These are phyloP conservation scores for Inga laurina DNA, from an alignment of 306 rosid genomes.

Conservation along the genomic window DNA sequence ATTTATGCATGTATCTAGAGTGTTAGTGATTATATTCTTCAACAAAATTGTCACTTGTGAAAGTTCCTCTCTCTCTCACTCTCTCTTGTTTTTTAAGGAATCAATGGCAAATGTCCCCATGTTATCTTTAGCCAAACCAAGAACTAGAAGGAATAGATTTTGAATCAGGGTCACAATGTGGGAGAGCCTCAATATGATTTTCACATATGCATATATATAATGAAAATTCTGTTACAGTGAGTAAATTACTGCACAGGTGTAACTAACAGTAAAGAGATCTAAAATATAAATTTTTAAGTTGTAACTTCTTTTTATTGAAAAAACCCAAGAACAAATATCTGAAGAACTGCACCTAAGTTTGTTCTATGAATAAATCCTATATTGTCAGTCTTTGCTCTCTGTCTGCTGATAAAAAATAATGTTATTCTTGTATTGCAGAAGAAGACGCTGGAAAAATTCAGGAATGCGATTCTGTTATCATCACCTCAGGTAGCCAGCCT, in stretches of 20 bases:
- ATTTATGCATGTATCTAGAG: background rate
- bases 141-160: background rate
- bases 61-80: background rate
- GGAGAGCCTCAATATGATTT: too few relatives aligned
- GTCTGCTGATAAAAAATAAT: background rate
- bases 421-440: slow-evolving; percentile 34
- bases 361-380: background rate
- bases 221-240: background rate
- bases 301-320: background rate
- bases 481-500: slow-evolving; percentile 53
- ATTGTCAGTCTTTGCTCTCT: background rate
- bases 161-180: background rate
- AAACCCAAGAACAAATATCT: background rate
- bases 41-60: background rate
- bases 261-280: background rate
- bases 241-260: background rate
- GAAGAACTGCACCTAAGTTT: background rate
- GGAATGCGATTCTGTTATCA: slow-evolving; percentile 49
- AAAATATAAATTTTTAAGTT: background rate
- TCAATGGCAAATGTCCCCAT: background rate
- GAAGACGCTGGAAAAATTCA: slow-evolving; percentile 48
- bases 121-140: background rate
- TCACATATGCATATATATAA: too few relatives aligned
- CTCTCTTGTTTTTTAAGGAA: background rate
- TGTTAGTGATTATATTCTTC: background rate